A percentile compares a stretch with the other conserved stretches of the same genome.
These are phyloP conservation scores for Rhizophagus prolifer DNA, from an alignment of 192 early-diverging fungal genomes.

Conservation along the genomic window DNA sequence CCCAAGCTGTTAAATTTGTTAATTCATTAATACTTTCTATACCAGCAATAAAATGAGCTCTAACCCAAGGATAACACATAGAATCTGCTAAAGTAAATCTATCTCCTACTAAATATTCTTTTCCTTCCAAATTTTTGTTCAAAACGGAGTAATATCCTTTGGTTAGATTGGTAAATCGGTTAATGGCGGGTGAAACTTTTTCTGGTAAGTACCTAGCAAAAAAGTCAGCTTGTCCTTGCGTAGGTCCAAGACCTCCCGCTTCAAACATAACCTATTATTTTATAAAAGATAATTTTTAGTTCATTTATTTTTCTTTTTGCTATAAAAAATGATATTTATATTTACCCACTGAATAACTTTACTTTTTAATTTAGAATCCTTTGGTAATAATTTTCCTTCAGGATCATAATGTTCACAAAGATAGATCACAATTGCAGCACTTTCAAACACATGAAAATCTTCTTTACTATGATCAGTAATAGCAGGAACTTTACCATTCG, in stretches of 20 bases:
- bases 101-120: conserved; percentile 38
- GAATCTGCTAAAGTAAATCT: conserved; percentile 54
- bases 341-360: conserved; percentile 49
- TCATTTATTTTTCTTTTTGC: no score
- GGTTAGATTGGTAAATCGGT: conserved; percentile 53
- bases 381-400: conserved; percentile 44
- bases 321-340: no score
- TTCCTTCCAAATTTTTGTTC: conserved; percentile 31
- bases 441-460: conserved; percentile 58
- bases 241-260: conserved; percentile 40
- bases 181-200: conserved; percentile 50
- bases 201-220: conserved; percentile 49
- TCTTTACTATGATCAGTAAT: conserved; percentile 49
- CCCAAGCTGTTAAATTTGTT: conserved; percentile 45
- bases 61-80: conserved; percentile 45
- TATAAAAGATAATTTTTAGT: not conserved
- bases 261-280: conserved; percentile 45
- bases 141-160: conserved; percentile 45
- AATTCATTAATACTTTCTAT: conserved; percentile 37
- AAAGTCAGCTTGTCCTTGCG: conserved; percentile 54
- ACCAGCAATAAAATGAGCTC: conserved; percentile 20
- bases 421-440: conserved; percentile 56
- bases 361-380: conserved; percentile 41
- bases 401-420: conserved; percentile 54
- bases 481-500: conserved; percentile 51